Conservation (phyloP, 805 yeast species). For the Metschnikowia matae region DNA sequence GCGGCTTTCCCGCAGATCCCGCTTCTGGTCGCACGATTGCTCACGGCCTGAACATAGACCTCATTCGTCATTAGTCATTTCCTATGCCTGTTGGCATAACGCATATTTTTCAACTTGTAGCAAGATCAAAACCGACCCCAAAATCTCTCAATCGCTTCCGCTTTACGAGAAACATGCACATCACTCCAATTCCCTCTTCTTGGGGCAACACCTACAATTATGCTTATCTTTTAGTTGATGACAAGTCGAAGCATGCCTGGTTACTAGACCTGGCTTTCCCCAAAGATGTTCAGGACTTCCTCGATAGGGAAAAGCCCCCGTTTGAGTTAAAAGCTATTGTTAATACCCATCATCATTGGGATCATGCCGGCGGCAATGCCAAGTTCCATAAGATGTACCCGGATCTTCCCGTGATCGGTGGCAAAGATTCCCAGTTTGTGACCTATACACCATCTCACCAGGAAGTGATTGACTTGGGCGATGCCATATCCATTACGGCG, state of each 20-base stretch:
- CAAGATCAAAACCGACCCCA: not conserved
- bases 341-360: slow-evolving; percentile 95
- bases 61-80: not conserved
- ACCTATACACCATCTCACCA: slow-evolving; percentile 64
- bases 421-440: slow-evolving; percentile 74
- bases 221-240: slow-evolving; percentile 73
- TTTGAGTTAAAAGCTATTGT: slow-evolving; percentile 69
- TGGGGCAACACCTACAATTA: slow-evolving; percentile 95
- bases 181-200: slow-evolving; percentile 81
- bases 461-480: slow-evolving; percentile 61
- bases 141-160: not conserved
- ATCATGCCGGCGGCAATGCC: slow-evolving; percentile 86
- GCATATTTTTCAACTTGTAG: not conserved
- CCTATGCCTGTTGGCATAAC: slow-evolving; percentile 3
- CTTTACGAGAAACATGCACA: slow-evolving; percentile 57
- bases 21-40: slow-evolving; percentile 3
- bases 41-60: not conserved
- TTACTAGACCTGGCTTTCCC: slow-evolving; percentile 93
- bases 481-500: slow-evolving; percentile 62
- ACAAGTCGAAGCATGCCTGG: slow-evolving; percentile 64
- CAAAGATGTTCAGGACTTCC: slow-evolving; percentile 47
- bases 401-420: slow-evolving; percentile 70
- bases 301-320: slow-evolving; percentile 38
- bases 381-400: slow-evolving; percentile 39
- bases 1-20: not conserved